These are phyloP conservation scores for Elaeis oleifera DNA, from an alignment of 202 grass and related monocot genomes.

Conservation along the genomic window DNA sequence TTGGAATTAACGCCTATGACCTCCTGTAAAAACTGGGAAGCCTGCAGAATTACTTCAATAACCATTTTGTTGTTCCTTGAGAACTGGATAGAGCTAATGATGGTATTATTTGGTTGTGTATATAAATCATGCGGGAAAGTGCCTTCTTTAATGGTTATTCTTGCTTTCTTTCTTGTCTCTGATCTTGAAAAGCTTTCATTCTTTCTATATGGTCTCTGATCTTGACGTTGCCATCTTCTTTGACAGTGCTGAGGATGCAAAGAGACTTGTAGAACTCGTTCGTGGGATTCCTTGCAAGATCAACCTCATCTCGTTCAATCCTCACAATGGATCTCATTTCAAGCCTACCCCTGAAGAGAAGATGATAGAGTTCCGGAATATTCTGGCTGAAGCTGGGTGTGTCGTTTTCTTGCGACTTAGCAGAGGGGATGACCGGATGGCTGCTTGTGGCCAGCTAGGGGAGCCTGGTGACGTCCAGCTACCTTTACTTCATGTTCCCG, in stretches of 20 bases:
- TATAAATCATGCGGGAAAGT: too few species aligned
- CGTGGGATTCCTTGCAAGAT: constrained; percentile 80
- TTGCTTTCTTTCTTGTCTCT: too few species aligned
- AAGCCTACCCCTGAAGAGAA: constrained; percentile 69
- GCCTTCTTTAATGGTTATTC: too few species aligned
- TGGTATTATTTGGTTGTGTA: too few species aligned
- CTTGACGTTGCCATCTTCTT: too few species aligned
- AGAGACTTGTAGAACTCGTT: constrained; percentile 71
- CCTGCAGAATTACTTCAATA: too few species aligned
- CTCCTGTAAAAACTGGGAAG: too few species aligned
- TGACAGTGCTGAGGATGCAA: constrained; percentile 60
- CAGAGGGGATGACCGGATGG: constrained; percentile 90
- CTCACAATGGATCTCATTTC: constrained; percentile 70
- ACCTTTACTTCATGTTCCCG: constrained; percentile 60
- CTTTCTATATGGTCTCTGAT: too few species aligned
- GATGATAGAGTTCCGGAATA: constrained; percentile 80
- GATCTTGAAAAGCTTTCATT: too few species aligned
- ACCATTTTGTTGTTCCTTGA: too few species aligned
- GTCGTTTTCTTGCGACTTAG: constrained; percentile 63
- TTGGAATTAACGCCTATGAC: too few species aligned
- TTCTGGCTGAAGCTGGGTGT: constrained; percentile 53
- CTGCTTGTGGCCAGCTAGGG: constrained; percentile 68
- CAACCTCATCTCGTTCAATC: constrained; percentile 91
- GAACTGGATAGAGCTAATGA: too few species aligned
- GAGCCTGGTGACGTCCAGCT: constrained; percentile 46